Base-by-base conservation (phyloP, 306 rosid species). In the Quercus dentata region DNA sequence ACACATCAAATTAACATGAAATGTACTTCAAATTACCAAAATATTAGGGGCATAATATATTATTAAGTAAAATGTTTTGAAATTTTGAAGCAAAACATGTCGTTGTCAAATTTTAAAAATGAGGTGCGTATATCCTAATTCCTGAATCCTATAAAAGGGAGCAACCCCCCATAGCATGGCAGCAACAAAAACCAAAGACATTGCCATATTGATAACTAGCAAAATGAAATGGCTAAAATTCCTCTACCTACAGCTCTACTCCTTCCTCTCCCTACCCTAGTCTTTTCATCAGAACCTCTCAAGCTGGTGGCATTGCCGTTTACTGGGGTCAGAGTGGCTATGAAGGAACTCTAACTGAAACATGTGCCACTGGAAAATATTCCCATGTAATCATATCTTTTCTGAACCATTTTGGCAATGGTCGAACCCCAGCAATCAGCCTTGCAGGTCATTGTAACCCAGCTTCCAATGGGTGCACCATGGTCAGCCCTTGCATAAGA, bases 261-360 rank as follows among this genome's bases (percentile, higher is more conserved):
- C 8, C 52, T 84, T 27, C 44, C 81, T 20, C 73, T 88, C 67
- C 13, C 21, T 14, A 8, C 59, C 56, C 68, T 82, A 8, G 46
- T 71, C 30, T 49, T 27, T 27, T 44, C 14, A 49, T 73, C 79
- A 20, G 61, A 20, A 25, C 69, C 57, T 79, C 84, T 65, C 10
- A 77, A 4, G 87, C 81, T 0, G 82, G 78, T 5, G 70, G 75
- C 46, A 86, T 89, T 15, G 89, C 90, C 6, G 74, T 85, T 56
- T 91, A 91, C 52, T 91, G 96, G 92, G 91, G 92, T 41, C 91
- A 87, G 79, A 56, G 67, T 18, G 75, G 68, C 8, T 27, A 57
- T 3, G 92, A 91, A 56, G 90, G 91, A 7, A 88, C 81, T 18
- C 35, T 90, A 11, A 59, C 76, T 3, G 77, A 88, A 76, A 78